Conservation (phyloP, 192 early-diverging fungal genomes). For the Neocallimastix lanati region DNA sequence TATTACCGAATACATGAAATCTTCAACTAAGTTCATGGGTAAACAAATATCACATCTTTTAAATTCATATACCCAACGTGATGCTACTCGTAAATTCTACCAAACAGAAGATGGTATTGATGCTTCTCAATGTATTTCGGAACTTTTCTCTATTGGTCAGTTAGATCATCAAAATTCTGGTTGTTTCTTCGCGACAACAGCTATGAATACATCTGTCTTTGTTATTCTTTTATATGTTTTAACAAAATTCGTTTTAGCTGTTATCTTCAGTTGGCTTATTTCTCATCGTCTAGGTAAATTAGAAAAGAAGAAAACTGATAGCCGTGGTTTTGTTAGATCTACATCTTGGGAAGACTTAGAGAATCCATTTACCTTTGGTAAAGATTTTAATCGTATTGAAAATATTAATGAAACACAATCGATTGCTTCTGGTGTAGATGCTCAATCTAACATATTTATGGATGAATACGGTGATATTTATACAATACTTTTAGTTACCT, state of each 20-base stretch:
- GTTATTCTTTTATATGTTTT: constrained; percentile 10
- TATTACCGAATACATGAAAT: neutral
- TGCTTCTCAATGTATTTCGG: neutral
- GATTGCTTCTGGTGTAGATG: neutral
- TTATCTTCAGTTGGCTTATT: constrained; percentile 68
- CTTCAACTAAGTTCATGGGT: neutral
- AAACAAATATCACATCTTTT: neutral
- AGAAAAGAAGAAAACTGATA: neutral
- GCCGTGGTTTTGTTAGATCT: neutral
- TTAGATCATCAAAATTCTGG: neutral
- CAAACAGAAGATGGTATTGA: neutral
- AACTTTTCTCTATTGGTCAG: neutral
- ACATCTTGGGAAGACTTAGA: neutral
- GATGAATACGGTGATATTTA: neutral
- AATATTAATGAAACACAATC: neutral
- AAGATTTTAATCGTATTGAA: neutral
- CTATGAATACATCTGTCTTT: neutral
- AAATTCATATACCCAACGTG: neutral
- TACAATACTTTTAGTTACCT: neutral
- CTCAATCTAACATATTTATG: neutral
- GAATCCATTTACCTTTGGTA: neutral
- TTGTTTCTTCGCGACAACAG: neutral
- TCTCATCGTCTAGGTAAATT: constrained; percentile 51
- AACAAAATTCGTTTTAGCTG: constrained; percentile 54
- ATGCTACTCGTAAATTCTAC: neutral